Base-by-base conservation (phyloP, 2,329 filamentous ascomycete species). In the Drechslera avenae region DNA sequence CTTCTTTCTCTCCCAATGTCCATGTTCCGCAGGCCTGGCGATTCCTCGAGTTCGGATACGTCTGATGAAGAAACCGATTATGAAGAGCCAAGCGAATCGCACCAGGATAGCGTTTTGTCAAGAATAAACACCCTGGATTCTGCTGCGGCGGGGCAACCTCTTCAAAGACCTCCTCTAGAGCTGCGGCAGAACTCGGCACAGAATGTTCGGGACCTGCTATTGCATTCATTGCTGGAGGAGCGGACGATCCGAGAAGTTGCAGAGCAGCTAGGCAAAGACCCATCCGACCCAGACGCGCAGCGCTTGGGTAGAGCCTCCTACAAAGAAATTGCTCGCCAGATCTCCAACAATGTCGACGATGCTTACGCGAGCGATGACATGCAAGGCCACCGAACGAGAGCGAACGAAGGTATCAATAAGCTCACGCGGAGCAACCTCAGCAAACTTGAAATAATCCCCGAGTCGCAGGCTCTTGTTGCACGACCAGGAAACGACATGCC, bases 141-240 rank as follows among this genome's bases (percentile, higher is more conserved):
- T 16, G 52, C 55, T 31, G 34, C 40, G 21, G 64, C 67, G 21
- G 60, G 54, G 34, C 46, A 50, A 21, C 40, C 52, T 19, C 26
- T 43, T 26, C 50, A 52, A 17, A 23, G 50, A 8, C 60, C 56
- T 26, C 56, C 48, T 31, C 36, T 60, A 18, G 57, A 57, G 6
- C 23, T 60, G 39, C 54, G 60, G 33, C 58, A 62, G 31, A 64
- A 54, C 32, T 69, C 65, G 13, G 53, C 59, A 7, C 57, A 65
- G 28, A 57, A 67, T 40, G 54, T 73, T 26, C 67, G 64, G 16
- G 73, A 78, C 46, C 57, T 77, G 12, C 54, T 79, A 9, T 56
- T 80, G 4, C 77, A 79, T 57, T 72, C 78, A 2, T 54, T 80
- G 17, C 64, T 80, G 1, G 78, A 80, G 59, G 73, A 78, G 36